A percentile compares a stretch with the other conserved stretches of the same genome.
phyloP scores from a whole-genome alignment of 495 filamentous ascomycete species.

The Trypethelium eluteriae region DNA sequence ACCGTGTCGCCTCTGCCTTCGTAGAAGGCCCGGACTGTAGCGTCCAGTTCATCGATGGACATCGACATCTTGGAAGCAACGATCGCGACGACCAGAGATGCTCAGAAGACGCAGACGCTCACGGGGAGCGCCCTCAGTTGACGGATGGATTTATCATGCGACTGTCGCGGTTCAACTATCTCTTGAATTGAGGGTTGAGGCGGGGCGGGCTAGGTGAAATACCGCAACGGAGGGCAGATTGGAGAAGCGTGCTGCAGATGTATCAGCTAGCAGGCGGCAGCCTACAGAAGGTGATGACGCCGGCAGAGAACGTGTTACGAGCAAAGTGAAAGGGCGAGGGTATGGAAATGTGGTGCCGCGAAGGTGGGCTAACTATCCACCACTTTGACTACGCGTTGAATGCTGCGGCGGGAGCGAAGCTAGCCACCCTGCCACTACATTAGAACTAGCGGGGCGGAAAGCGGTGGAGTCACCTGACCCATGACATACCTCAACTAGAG shows the following conservation, averaged over 20 bases:
- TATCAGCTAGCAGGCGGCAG: background rate
- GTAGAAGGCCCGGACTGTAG: conserved; percentile 90
- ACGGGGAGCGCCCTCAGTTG: background rate
- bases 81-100: background rate
- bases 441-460: background rate
- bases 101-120: background rate
- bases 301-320: background rate
- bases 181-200: background rate
- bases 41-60: conserved; percentile 87
- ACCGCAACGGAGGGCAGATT: background rate
- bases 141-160: conserved; percentile 1
- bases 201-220: background rate
- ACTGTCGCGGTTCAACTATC: background rate
- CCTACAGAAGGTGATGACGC: background rate
- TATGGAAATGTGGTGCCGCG: background rate
- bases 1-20: conserved; percentile 91
- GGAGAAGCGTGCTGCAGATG: background rate
- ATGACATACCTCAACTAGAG: background rate
- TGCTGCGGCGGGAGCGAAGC: conserved; percentile 3
- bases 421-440: background rate
- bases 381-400: background rate
- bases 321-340: background rate
- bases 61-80: conserved; percentile 47
- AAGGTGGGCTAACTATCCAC: background rate
- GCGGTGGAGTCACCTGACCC: background rate